phyloP scores from a whole-genome alignment of 805 yeast species.

The Saturnispora ahearnii region DNA sequence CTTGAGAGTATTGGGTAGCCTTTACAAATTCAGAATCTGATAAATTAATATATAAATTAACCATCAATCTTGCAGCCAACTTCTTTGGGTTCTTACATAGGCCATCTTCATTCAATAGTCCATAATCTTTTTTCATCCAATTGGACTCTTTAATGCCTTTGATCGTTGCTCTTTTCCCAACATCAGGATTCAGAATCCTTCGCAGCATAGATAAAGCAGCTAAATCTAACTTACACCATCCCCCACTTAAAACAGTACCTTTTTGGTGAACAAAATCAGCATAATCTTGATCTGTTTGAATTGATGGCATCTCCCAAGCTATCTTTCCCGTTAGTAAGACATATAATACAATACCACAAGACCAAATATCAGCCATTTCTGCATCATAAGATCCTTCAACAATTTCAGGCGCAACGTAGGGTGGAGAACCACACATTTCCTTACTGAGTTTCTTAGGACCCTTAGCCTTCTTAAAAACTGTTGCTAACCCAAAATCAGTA shows the following conservation, averaged over 20 bases:
- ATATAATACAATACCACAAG: conserved; percentile 55
- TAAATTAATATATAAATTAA: conserved; percentile 43
- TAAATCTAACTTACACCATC: conserved; percentile 49
- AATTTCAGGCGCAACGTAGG: conserved; percentile 74
- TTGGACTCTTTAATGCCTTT: conserved; percentile 39
- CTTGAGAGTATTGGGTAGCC: conserved; percentile 21
- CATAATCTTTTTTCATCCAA: conserved; percentile 43
- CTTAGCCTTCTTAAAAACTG: conserved; percentile 41
- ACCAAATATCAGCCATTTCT: conserved; percentile 56
- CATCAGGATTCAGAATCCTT: conserved; percentile 42
- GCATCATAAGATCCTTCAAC: conserved; percentile 44
- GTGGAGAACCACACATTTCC: conserved; percentile 64
- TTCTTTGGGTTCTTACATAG: conserved; percentile 44
- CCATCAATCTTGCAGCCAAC: conserved; percentile 42
- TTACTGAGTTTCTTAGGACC: conserved; percentile 40
- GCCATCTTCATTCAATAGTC: conserved; percentile 37
- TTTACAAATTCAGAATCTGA: conserved; percentile 38
- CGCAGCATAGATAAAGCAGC: conserved; percentile 43
- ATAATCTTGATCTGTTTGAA: conserved; percentile 36
- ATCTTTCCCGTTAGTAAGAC: conserved; percentile 57
- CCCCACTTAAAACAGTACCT: conserved; percentile 38
- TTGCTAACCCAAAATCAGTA: conserved; percentile 74
- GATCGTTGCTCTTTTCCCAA: conserved; percentile 35
- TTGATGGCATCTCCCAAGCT: conserved; percentile 60
- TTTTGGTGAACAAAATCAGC: conserved; percentile 28